Conservation (phyloP, 1,284 basidiomycete species). For the Pseudozyma flocculosa region DNA sequence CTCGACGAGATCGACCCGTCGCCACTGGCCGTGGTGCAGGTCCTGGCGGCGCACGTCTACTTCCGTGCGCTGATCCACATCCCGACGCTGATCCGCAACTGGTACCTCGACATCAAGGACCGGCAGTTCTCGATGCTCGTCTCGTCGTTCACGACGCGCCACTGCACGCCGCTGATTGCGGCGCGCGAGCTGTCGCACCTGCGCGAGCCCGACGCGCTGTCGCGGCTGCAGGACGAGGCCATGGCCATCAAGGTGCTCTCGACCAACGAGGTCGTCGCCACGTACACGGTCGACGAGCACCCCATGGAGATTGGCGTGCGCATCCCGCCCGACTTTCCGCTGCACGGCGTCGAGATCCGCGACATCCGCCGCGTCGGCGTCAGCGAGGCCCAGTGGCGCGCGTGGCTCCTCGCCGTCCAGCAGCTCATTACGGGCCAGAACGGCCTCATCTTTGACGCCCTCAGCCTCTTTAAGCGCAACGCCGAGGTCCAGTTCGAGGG, state of each 20-base stretch:
- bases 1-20: constrained; percentile 62
- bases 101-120: constrained; percentile 86
- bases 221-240: constrained; percentile 76
- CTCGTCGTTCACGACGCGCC: constrained; percentile 74
- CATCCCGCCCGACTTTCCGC: constrained; percentile 86
- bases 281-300: constrained; percentile 89
- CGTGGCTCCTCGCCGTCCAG: constrained; percentile 90
- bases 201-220: constrained; percentile 67
- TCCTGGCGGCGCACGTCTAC: constrained; percentile 84
- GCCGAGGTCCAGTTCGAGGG: constrained; percentile 62
- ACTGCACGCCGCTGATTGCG: constrained; percentile 89
- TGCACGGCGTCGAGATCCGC: constrained; percentile 82
- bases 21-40: constrained; percentile 61
- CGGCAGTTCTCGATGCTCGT: constrained; percentile 78
- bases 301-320: constrained; percentile 85
- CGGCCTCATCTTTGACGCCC: constrained; percentile 84
- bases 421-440: constrained; percentile 83
- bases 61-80: constrained; percentile 47
- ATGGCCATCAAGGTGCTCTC: constrained; percentile 69
- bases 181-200: constrained; percentile 76
- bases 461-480: constrained; percentile 96
- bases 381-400: constrained; percentile 84
- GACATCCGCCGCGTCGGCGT: constrained; percentile 79
- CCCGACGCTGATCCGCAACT: constrained; percentile 64
- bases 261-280: constrained; percentile 63